Conservation (phyloP, 345 rosid genomes). For the Mercurialis annua region DNA sequence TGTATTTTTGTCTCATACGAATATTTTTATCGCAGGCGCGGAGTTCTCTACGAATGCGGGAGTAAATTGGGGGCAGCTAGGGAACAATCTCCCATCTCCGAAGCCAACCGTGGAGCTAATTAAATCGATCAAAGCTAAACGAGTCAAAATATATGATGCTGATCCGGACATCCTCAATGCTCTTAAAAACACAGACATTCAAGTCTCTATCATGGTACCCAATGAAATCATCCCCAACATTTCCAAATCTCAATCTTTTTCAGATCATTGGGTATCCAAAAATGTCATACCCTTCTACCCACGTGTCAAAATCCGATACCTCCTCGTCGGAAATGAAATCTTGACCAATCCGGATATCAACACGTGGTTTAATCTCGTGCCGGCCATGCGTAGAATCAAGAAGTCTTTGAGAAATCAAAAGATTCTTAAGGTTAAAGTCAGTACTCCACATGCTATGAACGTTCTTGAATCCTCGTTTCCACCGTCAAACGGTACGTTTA, state of each 20-base stretch:
- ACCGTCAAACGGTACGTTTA: slow-evolving; percentile 80
- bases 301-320: slow-evolving; percentile 68
- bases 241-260: slow-evolving; percentile 36
- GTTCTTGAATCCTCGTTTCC: slow-evolving; percentile 72
- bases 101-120: slow-evolving; percentile 43
- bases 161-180: slow-evolving; percentile 58
- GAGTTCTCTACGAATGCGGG: slow-evolving; percentile 54
- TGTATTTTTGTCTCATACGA: neutral
- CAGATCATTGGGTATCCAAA: slow-evolving; percentile 60
- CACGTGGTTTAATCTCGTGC: slow-evolving; percentile 59
- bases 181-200: slow-evolving; percentile 45
- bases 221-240: slow-evolving; percentile 53
- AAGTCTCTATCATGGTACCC: slow-evolving; percentile 67
- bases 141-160: slow-evolving; percentile 76
- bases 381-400: slow-evolving; percentile 75
- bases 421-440: slow-evolving; percentile 62
- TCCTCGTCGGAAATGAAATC: slow-evolving; percentile 86
- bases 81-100: slow-evolving; percentile 65
- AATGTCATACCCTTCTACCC: slow-evolving; percentile 57
- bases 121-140: slow-evolving; percentile 46
- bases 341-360: slow-evolving; percentile 40
- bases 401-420: slow-evolving; percentile 40
- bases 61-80: slow-evolving; percentile 78
- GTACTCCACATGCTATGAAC: slow-evolving; percentile 68
- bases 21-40: slow-evolving; percentile 41